Evolutionary conservation across 2,329 filamentous ascomycete species (phyloP).

Genomic region (Arthrobotrys megalospora): DNA sequence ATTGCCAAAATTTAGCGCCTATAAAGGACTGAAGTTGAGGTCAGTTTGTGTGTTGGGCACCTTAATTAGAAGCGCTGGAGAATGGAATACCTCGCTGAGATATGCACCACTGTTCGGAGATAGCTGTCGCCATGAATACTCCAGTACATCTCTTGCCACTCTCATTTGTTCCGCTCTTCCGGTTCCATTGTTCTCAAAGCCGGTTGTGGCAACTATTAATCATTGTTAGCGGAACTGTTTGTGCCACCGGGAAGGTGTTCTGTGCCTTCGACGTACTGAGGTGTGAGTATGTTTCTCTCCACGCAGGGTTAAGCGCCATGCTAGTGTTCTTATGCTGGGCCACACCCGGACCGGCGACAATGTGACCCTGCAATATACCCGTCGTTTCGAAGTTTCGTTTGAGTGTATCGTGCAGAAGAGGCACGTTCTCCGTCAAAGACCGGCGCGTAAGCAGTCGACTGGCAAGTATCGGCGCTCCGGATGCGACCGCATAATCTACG

Average conservation of each 20-base stretch:
- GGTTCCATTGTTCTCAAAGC: not conserved
- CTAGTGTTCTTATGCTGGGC: slow-evolving; percentile 9
- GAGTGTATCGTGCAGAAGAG: slow-evolving; percentile 12
- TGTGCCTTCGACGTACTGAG: slow-evolving; percentile 10
- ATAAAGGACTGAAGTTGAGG: not conserved
- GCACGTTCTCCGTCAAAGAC: slow-evolving; percentile 9
- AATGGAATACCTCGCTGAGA: not conserved
- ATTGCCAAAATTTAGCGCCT: slow-evolving; percentile 8
- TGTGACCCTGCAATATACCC: slow-evolving; percentile 12
- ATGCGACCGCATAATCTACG: not conserved
- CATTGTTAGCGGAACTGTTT: not conserved
- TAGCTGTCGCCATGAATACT: slow-evolving; percentile 4
- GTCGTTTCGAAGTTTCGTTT: slow-evolving; percentile 19
- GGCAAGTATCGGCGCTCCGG: not conserved
- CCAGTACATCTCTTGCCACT: not conserved
- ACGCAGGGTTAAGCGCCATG: slow-evolving; percentile 22
- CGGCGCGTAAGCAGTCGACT: slow-evolving; percentile 5
- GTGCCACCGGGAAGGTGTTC: not conserved
- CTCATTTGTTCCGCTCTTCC: not conserved
- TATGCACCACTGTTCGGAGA: slow-evolving; percentile 21
- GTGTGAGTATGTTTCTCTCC: slow-evolving; percentile 18
- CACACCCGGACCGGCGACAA: not conserved
- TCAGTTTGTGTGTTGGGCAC: not conserved
- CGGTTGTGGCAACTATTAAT: not conserved
- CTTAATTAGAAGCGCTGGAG: not conserved